Conservation (phyloP, 1,284 basidiomycete genomes). For the Trichosporon inkin region DNA sequence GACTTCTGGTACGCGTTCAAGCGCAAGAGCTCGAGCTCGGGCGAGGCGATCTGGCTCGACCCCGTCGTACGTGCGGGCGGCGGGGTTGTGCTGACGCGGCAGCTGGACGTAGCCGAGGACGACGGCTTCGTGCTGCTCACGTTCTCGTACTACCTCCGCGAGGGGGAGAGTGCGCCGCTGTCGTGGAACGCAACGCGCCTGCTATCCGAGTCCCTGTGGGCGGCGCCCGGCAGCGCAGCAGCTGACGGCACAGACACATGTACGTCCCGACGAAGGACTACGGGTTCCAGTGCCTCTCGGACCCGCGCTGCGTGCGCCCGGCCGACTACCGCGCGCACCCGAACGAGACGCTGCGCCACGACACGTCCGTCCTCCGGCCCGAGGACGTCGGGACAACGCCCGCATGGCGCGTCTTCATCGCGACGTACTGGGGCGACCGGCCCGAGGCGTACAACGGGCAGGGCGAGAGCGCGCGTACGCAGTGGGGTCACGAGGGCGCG, state of each 20-base stretch:
- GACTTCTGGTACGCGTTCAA: constrained; percentile 38
- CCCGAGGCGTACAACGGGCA: constrained; percentile 23
- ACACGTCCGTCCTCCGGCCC: constrained; percentile 25
- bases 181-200: constrained; percentile 7
- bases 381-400: constrained; percentile 40
- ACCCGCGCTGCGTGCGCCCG: constrained; percentile 42
- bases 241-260: neutral
- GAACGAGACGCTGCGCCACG: constrained; percentile 24
- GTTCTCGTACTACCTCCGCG: neutral
- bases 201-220: constrained; percentile 6
- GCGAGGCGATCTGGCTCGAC: constrained; percentile 38
- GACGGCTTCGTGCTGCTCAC: neutral
- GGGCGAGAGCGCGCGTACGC: constrained; percentile 5
- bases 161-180: neutral
- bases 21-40: constrained; percentile 21
- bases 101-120: constrained; percentile 1
- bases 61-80: constrained; percentile 22
- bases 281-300: constrained; percentile 36
- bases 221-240: neutral
- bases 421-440: constrained; percentile 14
- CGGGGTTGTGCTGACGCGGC: neutral
- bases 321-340: constrained; percentile 36
- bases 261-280: constrained; percentile 22
- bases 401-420: constrained; percentile 36
- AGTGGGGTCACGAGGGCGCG: constrained; percentile 25